Evolutionary conservation across 305 asterid genomes (phyloP).

Genomic region (Solanum hybrid): DNA sequence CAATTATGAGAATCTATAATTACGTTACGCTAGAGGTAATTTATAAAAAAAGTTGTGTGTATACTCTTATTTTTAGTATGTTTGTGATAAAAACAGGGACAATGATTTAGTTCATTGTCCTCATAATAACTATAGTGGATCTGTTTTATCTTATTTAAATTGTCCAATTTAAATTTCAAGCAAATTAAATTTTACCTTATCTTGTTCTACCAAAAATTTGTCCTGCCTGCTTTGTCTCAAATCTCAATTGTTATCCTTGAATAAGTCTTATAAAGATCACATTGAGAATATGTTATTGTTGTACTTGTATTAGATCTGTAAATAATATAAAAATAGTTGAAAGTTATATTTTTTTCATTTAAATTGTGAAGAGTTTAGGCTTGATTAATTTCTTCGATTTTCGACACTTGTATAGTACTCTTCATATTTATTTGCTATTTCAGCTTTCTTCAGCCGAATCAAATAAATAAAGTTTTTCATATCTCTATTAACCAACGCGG

Average conservation of each 20-base stretch:
- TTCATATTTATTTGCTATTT: no score
- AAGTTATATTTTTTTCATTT: no score
- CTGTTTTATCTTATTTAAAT: no score
- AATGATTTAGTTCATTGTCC: not conserved
- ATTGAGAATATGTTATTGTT: not conserved
- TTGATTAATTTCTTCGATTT: not conserved
- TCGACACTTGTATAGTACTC: no score
- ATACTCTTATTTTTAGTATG: not conserved
- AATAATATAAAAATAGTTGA: no score
- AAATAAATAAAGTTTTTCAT: no score
- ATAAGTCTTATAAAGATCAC: not conserved
- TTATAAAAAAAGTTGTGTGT: no score
- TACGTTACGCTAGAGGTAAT: not conserved
- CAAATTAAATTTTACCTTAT: not conserved
- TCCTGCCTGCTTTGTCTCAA: not conserved
- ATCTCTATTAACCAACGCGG: no score
- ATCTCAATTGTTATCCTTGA: not conserved
- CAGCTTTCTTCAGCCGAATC: no score
- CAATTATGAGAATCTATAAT: not conserved
- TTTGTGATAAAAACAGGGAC: not conserved
- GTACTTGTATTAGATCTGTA: not conserved
- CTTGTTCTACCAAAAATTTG: fast-evolving
- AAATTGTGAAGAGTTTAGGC: not conserved
- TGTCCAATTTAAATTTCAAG: not conserved
- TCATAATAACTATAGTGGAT: not conserved